These are phyloP conservation scores for Lepidium africanum DNA, from an alignment of 345 rosid genomes.

Conservation along the genomic window DNA sequence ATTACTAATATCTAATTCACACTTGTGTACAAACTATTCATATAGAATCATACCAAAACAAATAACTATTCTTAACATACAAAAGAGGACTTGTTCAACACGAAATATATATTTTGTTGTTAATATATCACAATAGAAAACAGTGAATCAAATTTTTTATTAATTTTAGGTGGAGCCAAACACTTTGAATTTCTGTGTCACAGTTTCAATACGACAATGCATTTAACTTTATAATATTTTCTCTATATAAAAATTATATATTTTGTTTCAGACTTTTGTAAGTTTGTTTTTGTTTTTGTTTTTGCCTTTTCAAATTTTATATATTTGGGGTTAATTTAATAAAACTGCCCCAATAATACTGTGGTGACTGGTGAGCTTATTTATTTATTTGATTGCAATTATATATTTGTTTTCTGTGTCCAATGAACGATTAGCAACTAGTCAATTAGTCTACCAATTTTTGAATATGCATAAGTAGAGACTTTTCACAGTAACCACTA, in stretches of 20 bases:
- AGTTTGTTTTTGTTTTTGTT: neutral
- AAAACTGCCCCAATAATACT: neutral
- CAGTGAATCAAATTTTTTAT: constrained; percentile 9
- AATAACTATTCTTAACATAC: no score
- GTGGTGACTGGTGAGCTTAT: neutral
- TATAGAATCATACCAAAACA: neutral
- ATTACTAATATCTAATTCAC: neutral
- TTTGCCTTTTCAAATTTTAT: neutral
- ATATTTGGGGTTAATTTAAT: neutral
- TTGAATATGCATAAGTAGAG: neutral
- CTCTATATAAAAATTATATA: neutral
- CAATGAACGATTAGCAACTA: neutral
- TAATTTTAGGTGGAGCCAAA: constrained; percentile 21
- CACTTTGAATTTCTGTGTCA: constrained; percentile 13
- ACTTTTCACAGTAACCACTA: neutral
- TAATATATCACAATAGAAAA: neutral
- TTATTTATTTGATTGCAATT: neutral
- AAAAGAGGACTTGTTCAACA: constrained; percentile 21
- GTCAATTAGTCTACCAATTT: neutral
- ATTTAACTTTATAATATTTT: neutral
- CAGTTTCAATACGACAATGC: constrained; percentile 4
- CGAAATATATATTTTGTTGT: constrained; percentile 1
- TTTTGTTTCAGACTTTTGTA: neutral
- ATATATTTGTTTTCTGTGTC: neutral
- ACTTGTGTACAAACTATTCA: constrained; percentile 3